Evolutionary conservation across 495 filamentous ascomycete genomes (phyloP).

Genomic region (Tuber melanosporum): DNA sequence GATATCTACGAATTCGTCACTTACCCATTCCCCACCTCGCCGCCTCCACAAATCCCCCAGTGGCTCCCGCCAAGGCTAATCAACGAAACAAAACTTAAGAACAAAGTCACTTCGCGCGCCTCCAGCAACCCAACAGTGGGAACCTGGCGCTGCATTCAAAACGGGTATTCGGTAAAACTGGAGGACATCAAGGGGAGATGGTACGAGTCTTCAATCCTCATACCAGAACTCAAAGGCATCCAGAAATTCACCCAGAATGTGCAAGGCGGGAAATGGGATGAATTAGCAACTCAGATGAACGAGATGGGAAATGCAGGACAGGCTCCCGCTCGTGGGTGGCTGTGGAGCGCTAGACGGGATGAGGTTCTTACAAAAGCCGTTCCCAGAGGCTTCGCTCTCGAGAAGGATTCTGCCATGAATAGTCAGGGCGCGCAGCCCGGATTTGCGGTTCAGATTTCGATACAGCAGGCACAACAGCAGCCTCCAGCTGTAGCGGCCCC

Average conservation of each 20-base stretch:
- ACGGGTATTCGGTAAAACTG: slow-evolving; percentile 41
- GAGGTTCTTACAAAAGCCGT: slow-evolving; percentile 33
- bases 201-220: slow-evolving; percentile 54
- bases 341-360: slow-evolving; percentile 28
- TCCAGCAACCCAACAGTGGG: slow-evolving; percentile 10
- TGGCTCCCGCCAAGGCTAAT: slow-evolving; percentile 30
- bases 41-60: slow-evolving; percentile 21
- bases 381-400: slow-evolving; percentile 23
- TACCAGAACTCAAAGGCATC: slow-evolving; percentile 47
- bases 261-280: slow-evolving; percentile 33
- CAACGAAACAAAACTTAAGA: slow-evolving; percentile 23
- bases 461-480: slow-evolving; percentile 7
- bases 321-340: slow-evolving; percentile 24
- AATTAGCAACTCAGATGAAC: slow-evolving; percentile 40
- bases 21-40: slow-evolving; percentile 18
- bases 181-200: slow-evolving; percentile 57
- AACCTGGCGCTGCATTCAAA: slow-evolving; percentile 30
- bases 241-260: slow-evolving; percentile 40
- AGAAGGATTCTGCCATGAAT: slow-evolving; percentile 22
- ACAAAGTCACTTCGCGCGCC: slow-evolving; percentile 18
- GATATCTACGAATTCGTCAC: slow-evolving; percentile 33
- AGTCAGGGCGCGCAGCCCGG: neutral
- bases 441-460: slow-evolving; percentile 15
- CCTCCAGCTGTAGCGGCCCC: slow-evolving; percentile 13
- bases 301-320: slow-evolving; percentile 39